These are phyloP conservation scores for Gamsiella multidivaricata DNA, from an alignment of 192 early-diverging fungal species.

Conservation along the genomic window DNA sequence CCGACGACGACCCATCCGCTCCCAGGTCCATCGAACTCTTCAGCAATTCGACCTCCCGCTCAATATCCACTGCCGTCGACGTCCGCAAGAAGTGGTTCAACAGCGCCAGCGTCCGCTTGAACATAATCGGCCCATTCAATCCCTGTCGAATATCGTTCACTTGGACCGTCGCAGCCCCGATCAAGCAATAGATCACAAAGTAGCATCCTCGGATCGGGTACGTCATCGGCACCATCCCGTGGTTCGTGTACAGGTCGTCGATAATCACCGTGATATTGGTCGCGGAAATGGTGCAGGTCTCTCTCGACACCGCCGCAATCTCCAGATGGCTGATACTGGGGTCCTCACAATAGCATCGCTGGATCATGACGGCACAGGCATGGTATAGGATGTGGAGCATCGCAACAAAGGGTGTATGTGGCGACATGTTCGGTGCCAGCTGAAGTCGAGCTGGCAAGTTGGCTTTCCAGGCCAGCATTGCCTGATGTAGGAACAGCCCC, in stretches of 20 bases:
- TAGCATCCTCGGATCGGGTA: constrained; percentile 65
- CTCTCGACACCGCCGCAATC: constrained; percentile 39
- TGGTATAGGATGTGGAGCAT: constrained; percentile 69
- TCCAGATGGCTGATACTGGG: constrained; percentile 55
- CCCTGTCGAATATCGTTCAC: constrained; percentile 47
- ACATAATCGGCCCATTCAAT: constrained; percentile 38
- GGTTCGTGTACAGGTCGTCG: constrained; percentile 55
- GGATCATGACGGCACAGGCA: constrained; percentile 59
- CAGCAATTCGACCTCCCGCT: constrained; percentile 33
- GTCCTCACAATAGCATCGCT: constrained; percentile 60
- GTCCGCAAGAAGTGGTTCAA: constrained; percentile 29
- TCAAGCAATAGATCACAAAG: constrained; percentile 63
- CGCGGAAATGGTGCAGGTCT: constrained; percentile 61
- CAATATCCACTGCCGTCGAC: constrained; percentile 45
- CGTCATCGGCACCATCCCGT: constrained; percentile 53
- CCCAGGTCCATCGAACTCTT: constrained; percentile 31
- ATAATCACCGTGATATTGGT: constrained; percentile 64
- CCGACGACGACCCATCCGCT: constrained; percentile 4
- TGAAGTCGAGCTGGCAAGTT: constrained; percentile 51
- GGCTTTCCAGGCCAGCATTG: constrained; percentile 53
- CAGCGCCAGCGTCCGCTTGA: constrained; percentile 32
- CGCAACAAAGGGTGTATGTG: constrained; percentile 57
- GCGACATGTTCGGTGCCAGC: constrained; percentile 33
- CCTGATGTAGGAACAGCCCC: constrained; percentile 50
- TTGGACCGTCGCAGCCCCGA: constrained; percentile 63